phyloP scores from a whole-genome alignment of 805 yeast species.

The Suhomyces sp. region DNA sequence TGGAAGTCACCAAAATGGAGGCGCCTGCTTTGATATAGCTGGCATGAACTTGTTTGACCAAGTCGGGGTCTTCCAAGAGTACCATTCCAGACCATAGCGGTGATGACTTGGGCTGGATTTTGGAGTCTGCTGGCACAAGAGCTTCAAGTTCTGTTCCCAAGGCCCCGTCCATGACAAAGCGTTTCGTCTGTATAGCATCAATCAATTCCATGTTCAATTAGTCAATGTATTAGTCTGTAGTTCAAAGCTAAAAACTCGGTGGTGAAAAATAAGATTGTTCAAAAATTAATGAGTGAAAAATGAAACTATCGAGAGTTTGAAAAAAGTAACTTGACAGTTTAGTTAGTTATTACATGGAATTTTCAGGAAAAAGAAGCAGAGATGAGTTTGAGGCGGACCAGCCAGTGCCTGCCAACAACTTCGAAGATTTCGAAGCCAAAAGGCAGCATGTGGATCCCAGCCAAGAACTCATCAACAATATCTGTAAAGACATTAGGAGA shows the following conservation, averaged over 20 bases:
- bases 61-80: constrained; percentile 41
- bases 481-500: constrained; percentile 44
- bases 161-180: constrained; percentile 15
- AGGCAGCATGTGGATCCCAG: constrained; percentile 41
- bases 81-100: constrained; percentile 64
- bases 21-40: constrained; percentile 56
- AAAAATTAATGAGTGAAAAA: background rate
- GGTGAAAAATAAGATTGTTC: background rate
- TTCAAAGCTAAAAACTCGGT: background rate
- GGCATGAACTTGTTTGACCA: constrained; percentile 46
- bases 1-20: constrained; percentile 51
- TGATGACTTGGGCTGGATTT: constrained; percentile 25
- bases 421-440: constrained; percentile 27
- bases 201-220: background rate
- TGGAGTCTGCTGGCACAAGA: constrained; percentile 15
- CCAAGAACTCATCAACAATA: constrained; percentile 39
- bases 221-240: background rate
- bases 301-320: too few species aligned
- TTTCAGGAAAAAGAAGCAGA: constrained; percentile 26
- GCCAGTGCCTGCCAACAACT: background rate
- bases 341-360: constrained; percentile 13
- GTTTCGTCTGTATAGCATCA: background rate
- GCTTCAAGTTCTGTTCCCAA: constrained; percentile 16
- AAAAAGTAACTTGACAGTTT: too few species aligned
- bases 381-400: constrained; percentile 27